phyloP scores from a whole-genome alignment of 805 yeast genomes.

The Candida schatavii region DNA sequence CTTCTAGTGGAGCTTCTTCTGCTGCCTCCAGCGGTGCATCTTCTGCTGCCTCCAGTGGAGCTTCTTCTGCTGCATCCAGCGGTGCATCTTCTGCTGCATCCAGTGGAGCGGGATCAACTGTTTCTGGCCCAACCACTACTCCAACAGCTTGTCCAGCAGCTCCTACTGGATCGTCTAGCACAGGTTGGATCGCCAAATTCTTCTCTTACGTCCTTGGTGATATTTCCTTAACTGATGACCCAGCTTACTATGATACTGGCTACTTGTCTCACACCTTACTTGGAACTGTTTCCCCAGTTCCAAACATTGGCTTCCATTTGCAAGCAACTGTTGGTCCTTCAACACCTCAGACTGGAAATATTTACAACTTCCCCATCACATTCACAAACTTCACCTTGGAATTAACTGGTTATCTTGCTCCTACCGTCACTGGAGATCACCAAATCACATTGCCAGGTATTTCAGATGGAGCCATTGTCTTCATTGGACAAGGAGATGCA shows the following conservation, averaged over 20 bases:
- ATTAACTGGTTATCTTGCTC: background rate
- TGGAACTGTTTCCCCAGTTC: no score
- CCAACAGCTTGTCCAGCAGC: background rate
- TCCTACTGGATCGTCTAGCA: background rate
- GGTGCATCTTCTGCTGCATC: slow-evolving; percentile 2
- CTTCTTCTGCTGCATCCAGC: background rate
- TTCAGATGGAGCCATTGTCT: no score
- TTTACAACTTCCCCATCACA: background rate
- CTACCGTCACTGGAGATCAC: background rate
- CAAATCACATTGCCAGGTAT: slow-evolving; percentile 10
- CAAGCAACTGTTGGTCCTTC: no score
- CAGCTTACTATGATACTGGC: no score
- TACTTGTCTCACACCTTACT: no score
- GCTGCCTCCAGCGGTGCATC: background rate
- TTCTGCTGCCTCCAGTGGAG: background rate
- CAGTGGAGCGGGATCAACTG: background rate
- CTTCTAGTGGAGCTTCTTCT: background rate
- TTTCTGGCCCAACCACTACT: slow-evolving; percentile 1
- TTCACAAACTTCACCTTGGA: slow-evolving; percentile 1
- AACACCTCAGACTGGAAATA: no score
- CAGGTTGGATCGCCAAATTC: no score
- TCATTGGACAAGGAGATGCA: slow-evolving; percentile 25
- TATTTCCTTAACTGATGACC: no score
- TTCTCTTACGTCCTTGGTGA: no score
- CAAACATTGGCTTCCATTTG: no score